Percentiles rank a stretch among this genome's conserved stretches.
Conservation (phyloP, 331 rosid species). For the Quercus tomentella region DNA sequence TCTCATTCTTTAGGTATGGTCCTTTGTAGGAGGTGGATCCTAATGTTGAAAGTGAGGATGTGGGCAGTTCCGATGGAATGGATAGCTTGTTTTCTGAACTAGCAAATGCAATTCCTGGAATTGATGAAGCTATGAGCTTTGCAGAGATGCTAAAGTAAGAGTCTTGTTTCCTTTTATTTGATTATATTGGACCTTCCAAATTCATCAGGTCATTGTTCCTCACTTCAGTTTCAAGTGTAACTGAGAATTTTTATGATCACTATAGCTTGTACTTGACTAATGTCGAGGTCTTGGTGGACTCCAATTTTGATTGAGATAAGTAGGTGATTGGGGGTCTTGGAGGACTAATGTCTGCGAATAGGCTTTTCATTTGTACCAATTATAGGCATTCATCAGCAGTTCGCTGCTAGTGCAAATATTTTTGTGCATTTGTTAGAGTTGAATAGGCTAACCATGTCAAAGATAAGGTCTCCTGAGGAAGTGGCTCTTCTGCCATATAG, state of each 20-base stretch:
- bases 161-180: not conserved
- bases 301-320: not conserved
- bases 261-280: not conserved
- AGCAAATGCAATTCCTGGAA: conserved; percentile 97
- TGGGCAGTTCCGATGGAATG: conserved; percentile 66
- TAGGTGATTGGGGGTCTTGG: not conserved
- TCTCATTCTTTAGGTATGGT: conserved; percentile 9
- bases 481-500: not conserved
- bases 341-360: not conserved
- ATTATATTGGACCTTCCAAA: not conserved
- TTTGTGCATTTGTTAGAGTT: not conserved
- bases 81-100: conserved; percentile 74
- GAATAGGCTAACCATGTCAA: not conserved
- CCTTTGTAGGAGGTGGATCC: conserved; percentile 93
- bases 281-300: conserved; percentile 4
- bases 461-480: not conserved
- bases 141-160: conserved; percentile 98
- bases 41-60: conserved; percentile 72
- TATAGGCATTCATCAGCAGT: not conserved
- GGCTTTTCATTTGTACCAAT: not conserved
- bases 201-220: not conserved
- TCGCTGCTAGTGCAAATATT: not conserved
- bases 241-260: not conserved
- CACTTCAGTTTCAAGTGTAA: not conserved
- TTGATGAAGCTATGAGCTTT: conserved; percentile 99